Evolutionary conservation across 805 yeast species (phyloP).

Genomic region (Tetrapisispora pingtungensis): DNA sequence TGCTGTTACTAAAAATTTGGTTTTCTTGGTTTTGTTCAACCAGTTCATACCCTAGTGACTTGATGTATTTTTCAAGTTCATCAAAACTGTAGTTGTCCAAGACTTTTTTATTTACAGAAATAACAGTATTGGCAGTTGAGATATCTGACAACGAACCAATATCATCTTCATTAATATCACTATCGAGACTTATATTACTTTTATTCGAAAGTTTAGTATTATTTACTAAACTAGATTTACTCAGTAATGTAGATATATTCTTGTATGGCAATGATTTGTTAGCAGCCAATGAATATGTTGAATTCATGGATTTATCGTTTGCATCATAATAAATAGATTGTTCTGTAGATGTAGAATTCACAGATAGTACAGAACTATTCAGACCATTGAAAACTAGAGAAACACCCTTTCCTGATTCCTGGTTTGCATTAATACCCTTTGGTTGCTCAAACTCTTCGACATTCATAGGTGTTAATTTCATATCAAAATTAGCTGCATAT

Average conservation of each 20-base stretch:
- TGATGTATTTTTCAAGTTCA: slow-evolving; percentile 8
- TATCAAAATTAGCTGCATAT: slow-evolving; percentile 30
- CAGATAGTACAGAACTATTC: slow-evolving; percentile 17
- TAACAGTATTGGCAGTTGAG: slow-evolving; percentile 5
- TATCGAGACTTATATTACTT: background rate
- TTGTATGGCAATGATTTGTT: background rate
- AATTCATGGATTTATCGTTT: background rate
- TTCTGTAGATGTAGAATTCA: slow-evolving; percentile 15
- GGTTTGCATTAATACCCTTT: background rate
- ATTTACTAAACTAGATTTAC: background rate
- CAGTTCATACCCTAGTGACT: slow-evolving; percentile 9
- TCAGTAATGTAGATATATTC: background rate
- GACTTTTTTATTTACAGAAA: background rate
- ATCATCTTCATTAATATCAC: slow-evolving; percentile 1
- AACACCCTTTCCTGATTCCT: slow-evolving; percentile 12
- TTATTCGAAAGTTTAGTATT: background rate
- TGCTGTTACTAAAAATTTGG: background rate
- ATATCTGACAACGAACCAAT: slow-evolving; percentile 4
- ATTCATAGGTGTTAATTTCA: slow-evolving; percentile 27
- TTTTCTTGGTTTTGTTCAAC: slow-evolving; percentile 4
- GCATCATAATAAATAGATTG: slow-evolving; percentile 28
- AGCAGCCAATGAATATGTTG: background rate
- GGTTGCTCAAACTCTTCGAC: slow-evolving; percentile 6
- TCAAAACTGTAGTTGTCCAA: slow-evolving; percentile 1
- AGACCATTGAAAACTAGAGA: slow-evolving; percentile 4